Conservation (phyloP, 2,329 filamentous ascomycete genomes). For the Curvularia sp. region DNA sequence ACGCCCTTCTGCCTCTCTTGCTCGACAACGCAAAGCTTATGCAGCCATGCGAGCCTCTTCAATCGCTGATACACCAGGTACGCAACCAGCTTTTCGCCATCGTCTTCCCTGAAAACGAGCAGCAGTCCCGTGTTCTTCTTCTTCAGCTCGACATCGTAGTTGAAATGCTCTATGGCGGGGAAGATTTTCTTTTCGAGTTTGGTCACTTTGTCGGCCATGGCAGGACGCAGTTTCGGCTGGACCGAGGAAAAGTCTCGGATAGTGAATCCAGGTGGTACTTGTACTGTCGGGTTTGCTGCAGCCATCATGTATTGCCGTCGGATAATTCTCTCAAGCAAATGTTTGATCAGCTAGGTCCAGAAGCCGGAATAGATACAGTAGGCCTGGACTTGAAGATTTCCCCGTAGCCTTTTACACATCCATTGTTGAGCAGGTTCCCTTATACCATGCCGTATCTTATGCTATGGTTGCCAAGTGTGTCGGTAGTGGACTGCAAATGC, state of each 20-base stretch:
- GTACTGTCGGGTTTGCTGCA: not conserved
- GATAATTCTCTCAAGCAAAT: not conserved
- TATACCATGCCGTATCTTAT: not conserved
- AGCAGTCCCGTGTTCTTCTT: constrained; percentile 58
- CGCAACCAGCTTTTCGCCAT: constrained; percentile 46
- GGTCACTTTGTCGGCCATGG: constrained; percentile 29
- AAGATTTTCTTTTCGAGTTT: constrained; percentile 59
- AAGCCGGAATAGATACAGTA: not conserved
- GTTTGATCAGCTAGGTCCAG: too few species aligned
- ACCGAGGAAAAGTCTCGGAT: constrained; percentile 27
- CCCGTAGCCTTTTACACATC: not conserved
- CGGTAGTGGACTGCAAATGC: not conserved
- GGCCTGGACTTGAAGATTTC: not conserved
- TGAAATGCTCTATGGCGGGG: constrained; percentile 59
- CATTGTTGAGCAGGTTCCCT: not conserved
- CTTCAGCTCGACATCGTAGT: constrained; percentile 56
- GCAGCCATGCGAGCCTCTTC: constrained; percentile 53
- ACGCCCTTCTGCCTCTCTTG: constrained; percentile 56
- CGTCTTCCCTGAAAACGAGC: constrained; percentile 36
- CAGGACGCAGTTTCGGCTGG: constrained; percentile 30
- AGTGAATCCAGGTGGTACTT: constrained; percentile 17
- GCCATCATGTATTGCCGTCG: constrained; percentile 12
- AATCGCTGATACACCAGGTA: constrained; percentile 49
- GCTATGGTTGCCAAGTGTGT: not conserved
- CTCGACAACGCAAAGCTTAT: constrained; percentile 61